Base-by-base conservation (phyloP, 768 basidiomycete genomes). In the Mycena chlorophos region DNA sequence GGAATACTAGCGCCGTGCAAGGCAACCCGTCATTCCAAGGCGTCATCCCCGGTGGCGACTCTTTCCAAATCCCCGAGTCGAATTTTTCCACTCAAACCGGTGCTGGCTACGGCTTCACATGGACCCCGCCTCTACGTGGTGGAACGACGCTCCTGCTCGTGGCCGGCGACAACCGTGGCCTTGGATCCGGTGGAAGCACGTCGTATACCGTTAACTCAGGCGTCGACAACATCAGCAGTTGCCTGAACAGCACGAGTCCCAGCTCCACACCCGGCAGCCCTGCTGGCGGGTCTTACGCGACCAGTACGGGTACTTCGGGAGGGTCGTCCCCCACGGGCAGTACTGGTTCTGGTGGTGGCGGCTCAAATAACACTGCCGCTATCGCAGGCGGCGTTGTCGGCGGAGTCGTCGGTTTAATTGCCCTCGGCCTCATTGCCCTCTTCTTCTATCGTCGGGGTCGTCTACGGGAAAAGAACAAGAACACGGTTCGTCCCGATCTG, bases 21-120 rank as follows among this genome's bases (percentile, higher is more conserved):
- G 60, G 60, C 16, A 81, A 65, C 1, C 78, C 83, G n/a, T 77
- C 68, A 29, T 88, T 89, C 66, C 73, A 82, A 23, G 88, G 88
- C 3, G 75, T 90, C 39, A 91, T 92, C 28, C 91, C 91, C 1
- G 91, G 90, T 1, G 90, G 90, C 13, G 74, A 88, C 49, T 89
- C 89, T 0, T 89, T 91, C 66, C 62, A 74, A 5, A 80, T 92
- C 42, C 86, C 87, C 1, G 57, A 78, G 58, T 75, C 76, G 13
- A 27, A 65, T 2, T 66, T 87, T 20, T 80, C 86, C 8, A 65
- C 75, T 31, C 68, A 78, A 3, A 25, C 64, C 0, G 54, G 61
- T 0, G 65, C 81, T 58, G 86, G 87, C 10, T 81, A 79, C 6
- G 89, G 90, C 1, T 89, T 91, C 60, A 67, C 64, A 13, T 93